Percentiles rank a stretch among this genome's conserved stretches.
These are phyloP conservation scores for Datura wrightii DNA, from an alignment of 257 asterid species.

Conservation along the genomic window DNA sequence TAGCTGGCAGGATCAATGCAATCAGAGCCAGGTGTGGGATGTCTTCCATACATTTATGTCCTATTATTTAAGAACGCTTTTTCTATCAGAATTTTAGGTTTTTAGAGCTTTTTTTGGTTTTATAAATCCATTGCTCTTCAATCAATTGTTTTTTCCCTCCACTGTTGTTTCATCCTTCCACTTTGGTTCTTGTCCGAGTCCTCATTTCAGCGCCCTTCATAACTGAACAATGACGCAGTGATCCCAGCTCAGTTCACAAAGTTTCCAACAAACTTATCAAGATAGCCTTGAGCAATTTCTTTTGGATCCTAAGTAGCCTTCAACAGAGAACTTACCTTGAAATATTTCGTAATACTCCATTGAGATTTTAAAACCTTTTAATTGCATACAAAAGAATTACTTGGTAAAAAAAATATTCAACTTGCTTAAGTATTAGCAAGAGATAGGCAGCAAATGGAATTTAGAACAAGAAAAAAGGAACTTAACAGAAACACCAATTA, in stretches of 20 bases:
- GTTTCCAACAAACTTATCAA: background rate
- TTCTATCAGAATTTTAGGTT: slow-evolving; percentile 5
- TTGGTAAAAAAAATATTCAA: background rate
- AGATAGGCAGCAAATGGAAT: background rate
- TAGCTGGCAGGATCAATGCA: slow-evolving; percentile 13
- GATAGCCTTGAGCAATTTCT: background rate
- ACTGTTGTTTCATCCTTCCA: background rate
- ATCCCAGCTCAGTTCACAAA: background rate
- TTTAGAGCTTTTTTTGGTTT: background rate
- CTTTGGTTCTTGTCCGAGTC: background rate
- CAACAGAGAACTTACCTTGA: slow-evolving; percentile 17
- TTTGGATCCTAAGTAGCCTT: slow-evolving; percentile 2
- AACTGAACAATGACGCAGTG: background rate
- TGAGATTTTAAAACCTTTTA: slow-evolving; percentile 8
- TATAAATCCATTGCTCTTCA: background rate
- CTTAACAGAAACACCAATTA: background rate
- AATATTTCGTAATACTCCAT: background rate
- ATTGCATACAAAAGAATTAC: background rate
- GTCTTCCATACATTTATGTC: background rate
- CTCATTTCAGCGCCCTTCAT: background rate
- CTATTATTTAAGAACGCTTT: background rate
- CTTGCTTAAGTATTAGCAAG: background rate
- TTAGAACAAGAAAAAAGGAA: slow-evolving; percentile 24
- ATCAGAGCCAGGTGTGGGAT: background rate
- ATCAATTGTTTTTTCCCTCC: background rate